Evolutionary conservation across 2,329 filamentous ascomycete genomes (phyloP).

Genomic region (Acrodontium crateriforme): DNA sequence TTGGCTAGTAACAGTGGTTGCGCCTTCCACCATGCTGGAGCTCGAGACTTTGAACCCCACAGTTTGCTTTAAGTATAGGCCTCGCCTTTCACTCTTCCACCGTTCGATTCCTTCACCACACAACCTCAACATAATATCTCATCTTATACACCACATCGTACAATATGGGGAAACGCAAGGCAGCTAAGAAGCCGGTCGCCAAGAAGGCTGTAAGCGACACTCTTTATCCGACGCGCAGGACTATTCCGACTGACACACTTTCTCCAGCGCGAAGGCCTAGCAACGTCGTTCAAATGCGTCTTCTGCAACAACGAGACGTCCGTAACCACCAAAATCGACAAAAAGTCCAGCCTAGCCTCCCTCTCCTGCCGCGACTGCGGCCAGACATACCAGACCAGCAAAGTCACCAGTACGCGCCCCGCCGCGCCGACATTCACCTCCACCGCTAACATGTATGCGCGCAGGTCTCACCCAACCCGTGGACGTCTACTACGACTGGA

Average conservation of each 20-base stretch:
- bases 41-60: no score
- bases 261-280: constrained; percentile 47
- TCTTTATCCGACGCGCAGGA: neutral
- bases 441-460: no score
- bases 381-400: constrained; percentile 81
- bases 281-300: constrained; percentile 83
- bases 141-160: no score
- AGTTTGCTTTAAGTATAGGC: no score
- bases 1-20: no score
- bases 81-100: no score
- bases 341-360: constrained; percentile 75
- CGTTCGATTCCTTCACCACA: no score
- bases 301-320: constrained; percentile 98
- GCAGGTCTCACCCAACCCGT: constrained; percentile 78
- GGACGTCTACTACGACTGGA: constrained; percentile 96
- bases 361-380: constrained; percentile 87
- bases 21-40: no score
- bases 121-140: no score
- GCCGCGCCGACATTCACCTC: neutral
- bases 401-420: constrained; percentile 65
- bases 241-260: constrained; percentile 4
- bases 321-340: constrained; percentile 81
- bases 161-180: constrained; percentile 79
- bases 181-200: constrained; percentile 68
- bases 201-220: constrained; percentile 43